Evolutionary conservation across 1,284 basidiomycete species (phyloP), one percentile per base, ranked within the genome.

Genomic region (Omphalotus olearius): DNA sequence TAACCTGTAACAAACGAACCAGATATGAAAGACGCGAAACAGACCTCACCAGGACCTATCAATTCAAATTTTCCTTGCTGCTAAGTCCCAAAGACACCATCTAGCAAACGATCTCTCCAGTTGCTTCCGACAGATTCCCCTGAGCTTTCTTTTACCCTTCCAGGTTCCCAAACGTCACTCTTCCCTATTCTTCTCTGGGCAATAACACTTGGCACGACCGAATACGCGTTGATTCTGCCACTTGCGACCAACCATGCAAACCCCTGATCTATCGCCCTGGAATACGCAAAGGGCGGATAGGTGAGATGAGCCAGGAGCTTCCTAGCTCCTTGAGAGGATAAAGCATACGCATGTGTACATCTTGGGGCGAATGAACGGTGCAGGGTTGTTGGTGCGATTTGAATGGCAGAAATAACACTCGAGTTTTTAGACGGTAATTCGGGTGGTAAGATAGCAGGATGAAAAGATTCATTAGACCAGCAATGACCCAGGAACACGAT

Each of bases 401-500:
- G 18, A 47, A 46, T 28, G 23, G 18, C 38, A 10, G 37, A 2
- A 17, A 47, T 14, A 33, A 33, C 9, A 33, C 30, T 13, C 4
- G 7, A 9, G 7, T 33, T 33, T 9, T 6, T 28, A 6, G 45
- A 26, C 26, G 51, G 1, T 33, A 17, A 43, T 18, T 28, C 23
- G 7, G 38, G 23, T 42, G 52, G 11, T 13, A 53, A 54, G 16
- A 76, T 56, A 14, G 70, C 50, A 56, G 69, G 60, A 56, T 69
- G 60, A 53, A 55, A 59, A 4, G 72, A 66, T 63, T 88, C 85
- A 55, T 88, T 69, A 16, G 84, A 85, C 85, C 85, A 88, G 60
- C 84, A 88, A 57, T 87, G 81, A 10, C 84, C 90, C 48, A 92
- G 67, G 57, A 87, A 85, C 36, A 90, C 74, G 20, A 90, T 76